Evolutionary conservation across 2,329 filamentous ascomycete species (phyloP), one percentile per base, ranked within the genome.

Genomic region (Verticillium klebahnii): DNA sequence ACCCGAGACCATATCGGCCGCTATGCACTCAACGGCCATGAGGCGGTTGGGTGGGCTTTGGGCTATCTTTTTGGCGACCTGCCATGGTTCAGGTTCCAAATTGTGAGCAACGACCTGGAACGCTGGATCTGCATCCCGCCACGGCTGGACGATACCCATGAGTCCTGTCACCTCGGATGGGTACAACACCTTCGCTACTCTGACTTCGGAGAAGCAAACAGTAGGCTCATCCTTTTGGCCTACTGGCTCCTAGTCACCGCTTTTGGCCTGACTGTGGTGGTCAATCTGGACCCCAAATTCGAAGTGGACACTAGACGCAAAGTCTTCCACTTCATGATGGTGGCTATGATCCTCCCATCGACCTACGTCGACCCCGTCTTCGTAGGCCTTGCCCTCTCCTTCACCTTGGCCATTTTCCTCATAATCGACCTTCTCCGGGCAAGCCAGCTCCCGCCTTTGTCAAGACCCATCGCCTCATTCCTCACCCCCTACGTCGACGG

Each of bases 241-340:
- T 97, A 97, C 79, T 98, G 89, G 81, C 66, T 88, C 1, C 67
- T 75, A 4, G 86, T 96, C 60, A 83, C 98, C 17, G 72, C 85
- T 17, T 72, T 86, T 1, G 95, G 94, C 1, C 82, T 98, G 39
- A 77, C 87, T 11, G 81, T 91, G 4, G 91, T 97, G 8, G 85
- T 95, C 59, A 85, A 83, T 52, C 83, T 96, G 40, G 91, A 89
- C 50, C 80, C 87, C 3, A 80, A 91, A 58, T 93, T 91, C 67
- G 93, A 97, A 75, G 94, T 99, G 56, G 95, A 99, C 76, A 99
- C 95, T 1, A 86, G 95, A 58, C 88, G 95, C 58, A 99, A 99
- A 75, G 91, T 98, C 29, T 99, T 99, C 74, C 95, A 99, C 74
- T 96, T 96, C 68, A 97, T 94, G 84, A 98, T 98, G 90, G 94